A percentile compares a stretch with the other conserved stretches of the same genome.
Evolutionary conservation across 1,284 basidiomycete genomes (phyloP).

Genomic region (Golubevia sp.): DNA sequence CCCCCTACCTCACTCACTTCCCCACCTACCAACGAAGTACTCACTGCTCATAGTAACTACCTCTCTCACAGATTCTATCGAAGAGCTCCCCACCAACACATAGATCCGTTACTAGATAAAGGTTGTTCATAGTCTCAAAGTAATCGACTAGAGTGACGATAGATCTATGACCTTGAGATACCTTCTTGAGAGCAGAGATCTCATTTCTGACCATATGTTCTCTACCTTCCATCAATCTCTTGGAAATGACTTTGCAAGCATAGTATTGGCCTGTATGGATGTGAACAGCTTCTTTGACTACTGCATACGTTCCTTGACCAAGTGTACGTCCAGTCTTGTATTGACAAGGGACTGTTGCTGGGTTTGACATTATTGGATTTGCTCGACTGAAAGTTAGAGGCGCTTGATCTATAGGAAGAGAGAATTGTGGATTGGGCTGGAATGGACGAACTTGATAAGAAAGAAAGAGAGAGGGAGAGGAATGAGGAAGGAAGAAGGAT

Average conservation of each 20-base stretch:
- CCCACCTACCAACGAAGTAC: not conserved
- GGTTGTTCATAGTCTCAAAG: constrained; percentile 95
- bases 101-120: constrained; percentile 83
- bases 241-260: constrained; percentile 70
- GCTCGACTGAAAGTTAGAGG: no score
- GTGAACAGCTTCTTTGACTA: constrained; percentile 93
- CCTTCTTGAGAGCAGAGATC: constrained; percentile 89
- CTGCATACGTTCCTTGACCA: constrained; percentile 85
- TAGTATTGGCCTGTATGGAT: constrained; percentile 75
- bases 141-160: constrained; percentile 80
- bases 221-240: constrained; percentile 83
- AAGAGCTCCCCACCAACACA: constrained; percentile 98
- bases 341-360: not conserved
- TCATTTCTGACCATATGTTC: constrained; percentile 83
- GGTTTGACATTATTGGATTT: not conserved
- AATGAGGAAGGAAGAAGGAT: no score
- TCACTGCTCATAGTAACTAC: constrained; percentile 91
- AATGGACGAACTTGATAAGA: no score
- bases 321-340: constrained; percentile 59
- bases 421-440: no score
- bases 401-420: no score
- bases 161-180: constrained; percentile 87
- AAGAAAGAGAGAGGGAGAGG: no score
- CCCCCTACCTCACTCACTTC: not conserved
- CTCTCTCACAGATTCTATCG: constrained; percentile 96